These are phyloP conservation scores for Epichloe sp. DNA, from an alignment of 2,329 filamentous ascomycete species.

Conservation along the genomic window DNA sequence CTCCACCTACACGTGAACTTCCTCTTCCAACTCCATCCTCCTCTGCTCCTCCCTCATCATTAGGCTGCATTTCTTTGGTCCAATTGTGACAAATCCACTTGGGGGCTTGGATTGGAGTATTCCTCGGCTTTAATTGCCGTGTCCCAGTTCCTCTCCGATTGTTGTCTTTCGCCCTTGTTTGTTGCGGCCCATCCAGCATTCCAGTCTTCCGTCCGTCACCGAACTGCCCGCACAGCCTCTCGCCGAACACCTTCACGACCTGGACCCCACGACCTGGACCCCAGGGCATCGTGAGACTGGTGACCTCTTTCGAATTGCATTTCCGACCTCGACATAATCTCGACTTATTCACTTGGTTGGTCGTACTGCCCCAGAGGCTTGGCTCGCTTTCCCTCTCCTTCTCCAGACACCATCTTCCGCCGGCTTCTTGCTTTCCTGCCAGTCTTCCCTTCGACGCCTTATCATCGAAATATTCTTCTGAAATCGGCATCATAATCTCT, in stretches of 20 bases:
- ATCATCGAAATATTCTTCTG: background rate
- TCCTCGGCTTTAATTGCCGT: background rate
- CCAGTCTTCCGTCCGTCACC: conserved; percentile 5
- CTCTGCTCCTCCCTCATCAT: background rate
- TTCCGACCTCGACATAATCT: too few relatives aligned
- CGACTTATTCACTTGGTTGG: background rate
- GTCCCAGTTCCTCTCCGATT: background rate
- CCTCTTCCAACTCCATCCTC: background rate
- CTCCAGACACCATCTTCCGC: background rate
- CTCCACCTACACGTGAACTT: background rate
- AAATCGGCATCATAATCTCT: background rate
- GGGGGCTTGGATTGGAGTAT: conserved; percentile 1
- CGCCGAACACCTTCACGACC: background rate
- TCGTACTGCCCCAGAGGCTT: background rate
- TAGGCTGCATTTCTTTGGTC: background rate
- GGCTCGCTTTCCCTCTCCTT: background rate
- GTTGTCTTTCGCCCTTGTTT: conserved; percentile 5
- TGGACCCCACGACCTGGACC: background rate
- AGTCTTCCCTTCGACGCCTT: background rate
- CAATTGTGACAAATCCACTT: background rate
- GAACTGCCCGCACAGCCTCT: background rate
- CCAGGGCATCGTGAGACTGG: background rate
- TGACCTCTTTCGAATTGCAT: background rate
- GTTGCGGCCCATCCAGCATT: conserved; percentile 9
- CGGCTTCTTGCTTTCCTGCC: background rate